Percentiles rank a stretch among this genome's conserved stretches.
These are phyloP conservation scores for Phytophthora pluvialis DNA, from an alignment of 352 stramenopile species.

Conservation along the genomic window DNA sequence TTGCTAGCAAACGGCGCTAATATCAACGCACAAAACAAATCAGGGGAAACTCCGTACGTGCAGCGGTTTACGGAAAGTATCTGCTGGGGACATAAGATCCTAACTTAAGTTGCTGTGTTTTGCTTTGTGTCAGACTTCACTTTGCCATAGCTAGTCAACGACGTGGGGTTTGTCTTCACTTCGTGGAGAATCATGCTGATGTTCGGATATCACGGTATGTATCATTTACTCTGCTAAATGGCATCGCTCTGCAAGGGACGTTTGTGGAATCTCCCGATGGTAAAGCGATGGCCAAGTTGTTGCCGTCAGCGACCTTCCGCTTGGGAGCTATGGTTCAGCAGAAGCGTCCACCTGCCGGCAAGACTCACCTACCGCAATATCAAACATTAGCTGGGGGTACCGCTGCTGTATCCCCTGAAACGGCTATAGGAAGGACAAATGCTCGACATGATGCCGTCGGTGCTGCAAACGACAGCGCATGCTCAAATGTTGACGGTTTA, in stretches of 20 bases:
- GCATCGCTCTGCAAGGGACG: constrained; percentile 55
- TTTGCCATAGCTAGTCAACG: constrained; percentile 85
- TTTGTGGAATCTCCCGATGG: constrained; percentile 66
- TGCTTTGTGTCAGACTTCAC: constrained; percentile 52
- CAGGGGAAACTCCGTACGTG: constrained; percentile 77
- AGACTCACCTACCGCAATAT: constrained; percentile 25
- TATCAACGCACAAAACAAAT: constrained; percentile 83
- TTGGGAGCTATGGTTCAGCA: constrained; percentile 38
- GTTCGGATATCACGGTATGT: constrained; percentile 74
- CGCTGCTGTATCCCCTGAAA: constrained; percentile 30
- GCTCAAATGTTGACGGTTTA: constrained; percentile 58
- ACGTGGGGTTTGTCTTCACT: constrained; percentile 65
- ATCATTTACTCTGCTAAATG: constrained; percentile 54
- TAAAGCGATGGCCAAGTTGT: constrained; percentile 57
- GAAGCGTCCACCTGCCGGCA: constrained; percentile 16
- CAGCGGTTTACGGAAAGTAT: background rate
- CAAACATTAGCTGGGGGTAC: constrained; percentile 19
- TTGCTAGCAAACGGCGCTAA: constrained; percentile 70
- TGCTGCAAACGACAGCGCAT: constrained; percentile 22
- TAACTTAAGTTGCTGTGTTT: background rate
- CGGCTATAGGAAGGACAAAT: constrained; percentile 12
- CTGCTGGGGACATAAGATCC: no score
- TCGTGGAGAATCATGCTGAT: constrained; percentile 67
- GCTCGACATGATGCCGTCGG: constrained; percentile 27
- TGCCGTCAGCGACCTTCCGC: constrained; percentile 62